phyloP scores from a whole-genome alignment of 2,329 filamentous ascomycete genomes.

The Colletotrichum lupini region DNA sequence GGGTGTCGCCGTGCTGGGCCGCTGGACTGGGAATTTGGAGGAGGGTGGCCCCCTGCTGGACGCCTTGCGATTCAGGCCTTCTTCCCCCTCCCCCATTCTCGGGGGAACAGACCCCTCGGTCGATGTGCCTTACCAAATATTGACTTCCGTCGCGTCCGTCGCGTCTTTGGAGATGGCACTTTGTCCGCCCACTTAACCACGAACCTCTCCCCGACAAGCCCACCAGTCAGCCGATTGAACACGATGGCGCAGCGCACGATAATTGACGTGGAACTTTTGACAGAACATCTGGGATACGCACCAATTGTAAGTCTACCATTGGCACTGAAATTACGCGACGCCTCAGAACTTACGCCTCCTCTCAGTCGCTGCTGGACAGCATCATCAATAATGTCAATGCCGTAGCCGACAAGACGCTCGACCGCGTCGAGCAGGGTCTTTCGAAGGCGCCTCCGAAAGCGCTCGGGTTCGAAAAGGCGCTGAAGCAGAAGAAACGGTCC shows the following conservation, averaged over 20 bases:
- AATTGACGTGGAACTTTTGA: conserved; percentile 77
- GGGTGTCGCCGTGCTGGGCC: conserved; percentile 1
- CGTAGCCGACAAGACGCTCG: conserved; percentile 88
- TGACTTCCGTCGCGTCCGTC: conserved; percentile 35
- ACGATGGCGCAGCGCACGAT: conserved; percentile 43
- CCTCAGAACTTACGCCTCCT: conserved; percentile 12
- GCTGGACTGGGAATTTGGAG: conserved; percentile 3
- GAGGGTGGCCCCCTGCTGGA: not conserved
- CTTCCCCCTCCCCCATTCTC: not conserved
- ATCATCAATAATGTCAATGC: conserved; percentile 98
- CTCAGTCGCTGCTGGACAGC: conserved; percentile 91
- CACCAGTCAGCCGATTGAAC: not conserved
- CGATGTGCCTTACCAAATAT: conserved; percentile 25
- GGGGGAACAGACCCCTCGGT: not conserved
- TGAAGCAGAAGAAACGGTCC: conserved; percentile 41
- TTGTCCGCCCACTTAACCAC: not conserved
- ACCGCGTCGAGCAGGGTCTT: conserved; percentile 86
- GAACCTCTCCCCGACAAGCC: not conserved
- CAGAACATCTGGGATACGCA: conserved; percentile 95
- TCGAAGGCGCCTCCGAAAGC: conserved; percentile 77
- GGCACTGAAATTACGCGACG: not conserved
- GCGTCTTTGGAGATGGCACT: conserved; percentile 21
- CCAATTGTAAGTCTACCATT: conserved; percentile 75
- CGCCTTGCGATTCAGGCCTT: conserved; percentile 34
- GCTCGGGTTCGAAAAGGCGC: conserved; percentile 76